Percentiles rank a stretch among this genome's conserved stretches.
phyloP scores from a whole-genome alignment of 2,329 filamentous ascomycete genomes.

The Geoglossum cookeanum region DNA sequence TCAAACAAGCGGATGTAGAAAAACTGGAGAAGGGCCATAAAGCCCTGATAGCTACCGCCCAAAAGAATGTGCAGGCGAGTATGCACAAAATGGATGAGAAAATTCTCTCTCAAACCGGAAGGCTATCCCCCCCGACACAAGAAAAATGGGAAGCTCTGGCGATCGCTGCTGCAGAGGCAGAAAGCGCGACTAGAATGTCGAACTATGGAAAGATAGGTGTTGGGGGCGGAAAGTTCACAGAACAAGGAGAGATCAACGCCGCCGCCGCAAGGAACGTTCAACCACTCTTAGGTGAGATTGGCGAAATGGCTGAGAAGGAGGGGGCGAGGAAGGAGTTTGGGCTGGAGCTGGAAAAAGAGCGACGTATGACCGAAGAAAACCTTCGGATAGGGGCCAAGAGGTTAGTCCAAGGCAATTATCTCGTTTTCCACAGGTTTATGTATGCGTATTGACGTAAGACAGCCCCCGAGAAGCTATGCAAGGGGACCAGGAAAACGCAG shows the following conservation, averaged over 20 bases:
- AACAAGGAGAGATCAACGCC: constrained; percentile 56
- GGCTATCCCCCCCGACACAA: constrained; percentile 45
- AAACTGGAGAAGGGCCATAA: constrained; percentile 62
- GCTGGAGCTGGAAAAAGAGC: constrained; percentile 44
- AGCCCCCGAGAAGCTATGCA: constrained; percentile 27
- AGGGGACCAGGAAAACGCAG: constrained; percentile 34
- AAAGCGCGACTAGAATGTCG: constrained; percentile 39
- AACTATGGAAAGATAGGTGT: constrained; percentile 45
- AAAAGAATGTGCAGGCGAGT: constrained; percentile 65
- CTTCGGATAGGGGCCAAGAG: constrained; percentile 20
- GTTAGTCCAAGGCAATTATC: constrained; percentile 26
- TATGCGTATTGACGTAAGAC: not conserved
- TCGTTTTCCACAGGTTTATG: constrained; percentile 12
- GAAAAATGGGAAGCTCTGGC: constrained; percentile 68
- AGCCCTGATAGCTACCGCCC: constrained; percentile 55
- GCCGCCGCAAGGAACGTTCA: constrained; percentile 62
- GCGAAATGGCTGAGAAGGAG: constrained; percentile 55
- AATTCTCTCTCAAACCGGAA: constrained; percentile 58
- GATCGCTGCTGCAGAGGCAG: constrained; percentile 45
- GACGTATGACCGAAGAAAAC: constrained; percentile 35
- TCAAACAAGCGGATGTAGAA: constrained; percentile 49
- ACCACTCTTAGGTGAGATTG: constrained; percentile 70
- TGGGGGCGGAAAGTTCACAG: constrained; percentile 64
- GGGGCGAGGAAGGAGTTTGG: constrained; percentile 44
- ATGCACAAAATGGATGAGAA: constrained; percentile 68